Conservation (phyloP, 768 basidiomycete genomes). For the Boletus rubroflammeus region DNA sequence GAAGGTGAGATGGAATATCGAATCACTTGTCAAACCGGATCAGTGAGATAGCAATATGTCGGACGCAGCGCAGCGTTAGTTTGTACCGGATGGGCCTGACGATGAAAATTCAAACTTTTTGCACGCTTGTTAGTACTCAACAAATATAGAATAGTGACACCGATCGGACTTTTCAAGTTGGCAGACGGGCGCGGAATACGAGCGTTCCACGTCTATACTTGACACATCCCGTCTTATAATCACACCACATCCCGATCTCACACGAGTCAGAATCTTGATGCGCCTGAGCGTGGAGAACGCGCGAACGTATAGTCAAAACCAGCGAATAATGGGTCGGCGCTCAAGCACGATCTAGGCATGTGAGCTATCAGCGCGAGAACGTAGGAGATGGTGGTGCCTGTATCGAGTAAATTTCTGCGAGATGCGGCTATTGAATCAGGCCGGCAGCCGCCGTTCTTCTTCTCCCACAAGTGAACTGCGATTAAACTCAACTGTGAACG, state of each 20-base stretch:
- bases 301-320: slow-evolving; percentile 9
- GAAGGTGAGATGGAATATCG: not conserved
- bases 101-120: not conserved
- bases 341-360: slow-evolving; percentile 6
- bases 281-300: slow-evolving; percentile 1
- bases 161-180: slow-evolving; percentile 2
- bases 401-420: not conserved
- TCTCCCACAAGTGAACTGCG: not conserved
- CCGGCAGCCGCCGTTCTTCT: slow-evolving; percentile 9
- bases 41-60: not conserved
- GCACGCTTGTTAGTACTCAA: not conserved
- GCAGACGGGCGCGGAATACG: not conserved
- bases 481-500: slow-evolving; percentile 13
- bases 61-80: not conserved
- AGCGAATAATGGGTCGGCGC: slow-evolving; percentile 19
- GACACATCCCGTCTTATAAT: slow-evolving; percentile 11
- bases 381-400: not conserved
- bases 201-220: slow-evolving; percentile 2
- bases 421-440: no score
- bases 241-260: slow-evolving; percentile 3
- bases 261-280: not conserved
- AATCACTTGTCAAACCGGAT: not conserved
- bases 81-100: not conserved
- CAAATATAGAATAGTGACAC: not conserved
- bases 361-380: slow-evolving; percentile 11